Percentiles rank a stretch among this genome's conserved stretches.
These are phyloP conservation scores for Ophiostoma montium DNA, from an alignment of 2,329 filamentous ascomycete species.

Conservation along the genomic window DNA sequence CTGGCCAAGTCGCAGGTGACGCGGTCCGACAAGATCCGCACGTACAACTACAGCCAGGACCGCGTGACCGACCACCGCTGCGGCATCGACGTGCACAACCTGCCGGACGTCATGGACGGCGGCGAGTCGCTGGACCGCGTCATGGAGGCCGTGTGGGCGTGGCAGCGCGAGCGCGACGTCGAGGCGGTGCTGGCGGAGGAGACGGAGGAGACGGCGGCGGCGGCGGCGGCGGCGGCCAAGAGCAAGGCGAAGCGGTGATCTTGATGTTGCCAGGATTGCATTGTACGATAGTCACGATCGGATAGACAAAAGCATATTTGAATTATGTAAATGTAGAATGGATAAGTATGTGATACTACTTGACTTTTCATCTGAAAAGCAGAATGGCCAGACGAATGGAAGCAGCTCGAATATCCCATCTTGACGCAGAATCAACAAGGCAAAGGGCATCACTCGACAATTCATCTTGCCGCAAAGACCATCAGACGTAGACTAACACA, in stretches of 20 bases:
- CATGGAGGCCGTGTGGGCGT: constrained; percentile 64
- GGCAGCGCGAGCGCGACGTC: constrained; percentile 64
- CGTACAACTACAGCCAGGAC: constrained; percentile 67
- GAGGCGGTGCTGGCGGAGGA: constrained; percentile 53
- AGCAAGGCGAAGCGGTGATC: constrained; percentile 12
- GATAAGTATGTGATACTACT: no score
- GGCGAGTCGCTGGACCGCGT: constrained; percentile 56
- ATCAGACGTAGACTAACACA: no score
- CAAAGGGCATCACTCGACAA: no score
- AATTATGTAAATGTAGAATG: neutral
- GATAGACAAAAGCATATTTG: neutral
- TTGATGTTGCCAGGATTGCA: neutral
- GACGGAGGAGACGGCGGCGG: no score
- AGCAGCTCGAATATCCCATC: no score
- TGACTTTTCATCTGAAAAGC: no score
- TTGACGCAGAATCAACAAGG: no score
- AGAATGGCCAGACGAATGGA: no score
- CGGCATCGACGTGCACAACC: constrained; percentile 63
- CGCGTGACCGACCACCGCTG: constrained; percentile 82
- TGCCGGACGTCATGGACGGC: constrained; percentile 68
- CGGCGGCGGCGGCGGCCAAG: constrained; percentile 14
- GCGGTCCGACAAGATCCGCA: constrained; percentile 83
- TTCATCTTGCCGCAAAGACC: no score
- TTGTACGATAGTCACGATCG: neutral
- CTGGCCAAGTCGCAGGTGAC: constrained; percentile 72